Evolutionary conservation across 2,329 filamentous ascomycete species (phyloP).

Genomic region (Aspergillus sp.): DNA sequence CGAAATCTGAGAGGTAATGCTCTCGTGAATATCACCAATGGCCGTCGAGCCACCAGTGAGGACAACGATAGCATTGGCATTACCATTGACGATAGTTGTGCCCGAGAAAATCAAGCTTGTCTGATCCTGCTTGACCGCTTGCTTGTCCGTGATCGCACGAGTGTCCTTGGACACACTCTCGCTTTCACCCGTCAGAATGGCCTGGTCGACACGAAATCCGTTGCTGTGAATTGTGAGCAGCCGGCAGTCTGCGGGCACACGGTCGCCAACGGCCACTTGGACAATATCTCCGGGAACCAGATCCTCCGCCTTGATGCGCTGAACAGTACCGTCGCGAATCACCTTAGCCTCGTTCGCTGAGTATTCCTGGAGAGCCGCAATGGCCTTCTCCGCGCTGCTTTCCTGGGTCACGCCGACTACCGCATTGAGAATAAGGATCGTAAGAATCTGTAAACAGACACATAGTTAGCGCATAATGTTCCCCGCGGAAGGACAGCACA

Average conservation of each 20-base stretch:
- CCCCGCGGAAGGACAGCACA: neutral
- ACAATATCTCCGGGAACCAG: constrained; percentile 92
- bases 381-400: constrained; percentile 96
- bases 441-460: constrained; percentile 63
- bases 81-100: constrained; percentile 91
- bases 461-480: constrained; percentile 13
- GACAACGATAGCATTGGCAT: constrained; percentile 84
- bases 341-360: constrained; percentile 97
- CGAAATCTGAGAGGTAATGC: constrained; percentile 95
- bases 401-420: constrained; percentile 98
- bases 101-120: constrained; percentile 97
- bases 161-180: constrained; percentile 90
- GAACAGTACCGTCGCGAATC: constrained; percentile 72
- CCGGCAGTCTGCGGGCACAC: constrained; percentile 91
- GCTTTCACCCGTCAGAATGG: constrained; percentile 93
- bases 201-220: constrained; percentile 93
- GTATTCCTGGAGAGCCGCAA: constrained; percentile 96
- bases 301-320: constrained; percentile 89
- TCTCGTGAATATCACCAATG: constrained; percentile 98
- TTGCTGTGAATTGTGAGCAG: constrained; percentile 89
- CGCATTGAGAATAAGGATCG: constrained; percentile 92
- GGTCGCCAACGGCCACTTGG: constrained; percentile 79
- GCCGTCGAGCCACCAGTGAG: constrained; percentile 84
- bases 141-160: constrained; percentile 61
- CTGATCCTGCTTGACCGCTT: constrained; percentile 95